Base-by-base conservation (phyloP, 2,329 filamentous ascomycete genomes). In the Aspergillus versicolor region DNA sequence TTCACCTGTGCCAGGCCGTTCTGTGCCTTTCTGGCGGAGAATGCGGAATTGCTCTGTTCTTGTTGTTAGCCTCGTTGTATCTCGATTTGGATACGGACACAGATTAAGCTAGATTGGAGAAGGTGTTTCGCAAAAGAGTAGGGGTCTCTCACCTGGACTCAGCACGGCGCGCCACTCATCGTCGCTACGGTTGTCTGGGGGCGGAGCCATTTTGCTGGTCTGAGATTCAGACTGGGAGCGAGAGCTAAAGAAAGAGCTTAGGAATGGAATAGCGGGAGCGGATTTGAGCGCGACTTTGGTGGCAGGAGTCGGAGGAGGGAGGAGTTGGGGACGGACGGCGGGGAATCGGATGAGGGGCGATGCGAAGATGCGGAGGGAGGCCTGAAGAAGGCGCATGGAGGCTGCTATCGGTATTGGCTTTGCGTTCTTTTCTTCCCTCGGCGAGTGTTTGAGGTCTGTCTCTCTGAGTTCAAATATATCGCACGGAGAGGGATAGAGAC, bases 121-220 rank as follows among this genome's bases (percentile, higher is more conserved):
- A 37, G 38, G 43, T 7, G 22, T 3, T 27, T 24, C 7, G 15
- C n/a, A 7, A 32, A 7, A 8, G 27, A n/a, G 13, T 2, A 13
- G 2, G 30, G n/a, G 30, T 15, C n/a, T 5, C 15, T 30, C 77
- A 89, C 87, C 87, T 70, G 83, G 84, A 56, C 81, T 92, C 53
- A 99, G 79, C 57, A 96, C 84, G 8, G 93, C 90, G 64, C 87
- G 88, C 94, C 94, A 99, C 78, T 97, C 92, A 56, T 90, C 85
- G 21, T 92, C 83, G 40, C 80, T 84, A 75, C 92, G 90, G 73
- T 94, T 78, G 52, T 94, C 85, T n/a, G 94, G 91, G 67, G 88
- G 92, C 27, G 55, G 55, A 61, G 80, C 79, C 77, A 79, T 79
- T 38, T 69, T 67, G 61, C 72, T 60, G 22, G 58, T 60, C 11